Evolutionary conservation across 2,329 filamentous ascomycete genomes (phyloP).

Genomic region (Epichloe sibirici): DNA sequence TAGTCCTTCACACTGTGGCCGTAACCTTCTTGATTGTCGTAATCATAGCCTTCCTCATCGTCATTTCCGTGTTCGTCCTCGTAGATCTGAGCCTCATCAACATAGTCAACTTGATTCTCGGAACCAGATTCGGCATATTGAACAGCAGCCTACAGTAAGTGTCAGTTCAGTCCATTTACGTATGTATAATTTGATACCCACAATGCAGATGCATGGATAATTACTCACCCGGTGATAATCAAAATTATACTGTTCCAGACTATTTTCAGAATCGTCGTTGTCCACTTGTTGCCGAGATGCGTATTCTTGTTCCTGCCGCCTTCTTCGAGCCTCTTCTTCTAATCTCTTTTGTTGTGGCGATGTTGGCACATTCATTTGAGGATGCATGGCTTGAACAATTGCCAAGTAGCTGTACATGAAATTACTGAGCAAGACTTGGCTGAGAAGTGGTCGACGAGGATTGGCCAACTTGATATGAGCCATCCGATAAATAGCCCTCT

Average conservation of each 20-base stretch:
- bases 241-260: constrained; percentile 39
- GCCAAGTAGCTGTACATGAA: constrained; percentile 99
- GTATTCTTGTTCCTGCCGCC: constrained; percentile 38
- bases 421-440: constrained; percentile 92
- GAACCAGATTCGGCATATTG: constrained; percentile 33
- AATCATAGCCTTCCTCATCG: constrained; percentile 23
- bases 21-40: constrained; percentile 26
- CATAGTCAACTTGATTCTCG: constrained; percentile 34
- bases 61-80: constrained; percentile 38
- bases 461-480: constrained; percentile 99
- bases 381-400: constrained; percentile 98
- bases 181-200: background rate
- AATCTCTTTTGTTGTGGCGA: constrained; percentile 60
- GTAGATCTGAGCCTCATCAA: constrained; percentile 40
- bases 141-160: constrained; percentile 24
- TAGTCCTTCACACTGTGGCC: constrained; percentile 28
- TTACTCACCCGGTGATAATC: constrained; percentile 39
- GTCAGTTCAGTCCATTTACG: constrained; percentile 3
- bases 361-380: constrained; percentile 81
- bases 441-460: constrained; percentile 78
- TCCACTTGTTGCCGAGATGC: constrained; percentile 33
- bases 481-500: constrained; percentile 96
- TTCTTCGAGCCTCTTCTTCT: constrained; percentile 41
- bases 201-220: background rate
- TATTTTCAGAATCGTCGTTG: constrained; percentile 33